Percentiles rank a stretch among this genome's conserved stretches.
Conservation (phyloP, 768 basidiomycete species). For the Boletus barrowsii region DNA sequence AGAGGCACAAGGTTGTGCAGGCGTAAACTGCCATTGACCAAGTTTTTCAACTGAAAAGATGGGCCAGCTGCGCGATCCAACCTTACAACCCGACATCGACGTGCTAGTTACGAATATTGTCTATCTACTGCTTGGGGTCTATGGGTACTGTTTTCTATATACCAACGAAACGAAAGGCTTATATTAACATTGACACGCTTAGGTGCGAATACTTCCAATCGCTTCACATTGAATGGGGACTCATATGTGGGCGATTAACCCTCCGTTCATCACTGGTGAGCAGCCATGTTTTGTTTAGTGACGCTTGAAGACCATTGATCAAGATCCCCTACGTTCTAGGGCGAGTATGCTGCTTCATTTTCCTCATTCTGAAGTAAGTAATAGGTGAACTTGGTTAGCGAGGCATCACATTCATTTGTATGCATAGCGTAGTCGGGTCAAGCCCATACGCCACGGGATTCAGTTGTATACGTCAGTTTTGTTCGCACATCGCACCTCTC, state of each 20-base stretch:
- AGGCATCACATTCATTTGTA: too few relatives aligned
- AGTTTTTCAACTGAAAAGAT: too few relatives aligned
- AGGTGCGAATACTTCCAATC: constrained; percentile 22
- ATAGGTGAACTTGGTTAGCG: too few relatives aligned
- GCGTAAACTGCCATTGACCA: too few relatives aligned
- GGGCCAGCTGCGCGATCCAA: too few relatives aligned
- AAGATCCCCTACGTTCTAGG: constrained; percentile 22
- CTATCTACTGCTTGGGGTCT: constrained; percentile 14
- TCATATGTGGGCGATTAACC: constrained; percentile 10
- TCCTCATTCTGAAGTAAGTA: not conserved
- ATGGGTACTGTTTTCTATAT: constrained; percentile 9
- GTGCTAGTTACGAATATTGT: not conserved
- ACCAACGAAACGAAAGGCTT: not conserved
- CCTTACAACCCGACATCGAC: too few relatives aligned
- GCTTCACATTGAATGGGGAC: constrained; percentile 8
- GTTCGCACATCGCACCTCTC: too few relatives aligned
- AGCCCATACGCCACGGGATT: too few relatives aligned
- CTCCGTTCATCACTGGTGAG: constrained; percentile 22
- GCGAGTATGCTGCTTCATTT: constrained; percentile 3
- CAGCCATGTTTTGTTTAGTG: not conserved
- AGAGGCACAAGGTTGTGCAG: too few relatives aligned
- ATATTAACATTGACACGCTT: not conserved
- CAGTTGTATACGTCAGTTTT: too few relatives aligned
- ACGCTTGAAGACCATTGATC: not conserved
- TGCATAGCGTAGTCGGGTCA: too few relatives aligned